Evolutionary conservation across 768 basidiomycete species (phyloP), one percentile per base, ranked within the genome.

Genomic region (Amanita exitialis): DNA sequence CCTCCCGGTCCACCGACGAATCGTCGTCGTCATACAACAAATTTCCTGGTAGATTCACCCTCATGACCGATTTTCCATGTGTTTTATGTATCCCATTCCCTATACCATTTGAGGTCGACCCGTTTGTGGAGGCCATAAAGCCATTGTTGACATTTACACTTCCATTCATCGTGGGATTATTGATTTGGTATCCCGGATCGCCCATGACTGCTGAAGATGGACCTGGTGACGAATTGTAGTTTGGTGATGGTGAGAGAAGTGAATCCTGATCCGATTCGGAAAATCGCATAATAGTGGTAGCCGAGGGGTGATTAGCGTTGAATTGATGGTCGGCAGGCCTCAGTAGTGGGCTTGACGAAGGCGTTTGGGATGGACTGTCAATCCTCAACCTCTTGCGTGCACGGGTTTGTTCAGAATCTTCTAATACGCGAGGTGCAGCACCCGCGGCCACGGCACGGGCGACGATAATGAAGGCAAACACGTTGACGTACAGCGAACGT

Each of bases 1-100:
- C 93, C 68, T 95, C 89, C 57, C 91, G 76, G 68, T 92, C 81
- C 44, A 95, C 73, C 55, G 73, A 72, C 55, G 85, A 83, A 65
- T 87, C 86, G 39, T 87, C 81, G 65, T 87, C 86, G 39, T 87
- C 81, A 58, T 89, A 91, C 49, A 92, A 72, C 34, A 76, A 76
- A 43, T 83, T 80, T 21, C 90, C 88, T 16, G 84, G 83, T 30
- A 86, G 70, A 39, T 75, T 72, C 43, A 91, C 83, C 60, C 75
- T 76, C 28, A 81, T 65, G 53, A 89, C 67, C 21, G 73, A 64
- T 61, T 71, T 75, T 52, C 65, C 69, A 57, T 77, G 70, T 15
- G 27, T 35, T 59, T 78, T 83, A 53, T 68, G 56, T 44, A 69
- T 60, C 18, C 82, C 80, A 56, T 82, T 82, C 38, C 69, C 71